Percentiles rank a stretch among this genome's conserved stretches.
Conservation (phyloP, 2,329 filamentous ascomycete genomes). For the Colletotrichum sp. region DNA sequence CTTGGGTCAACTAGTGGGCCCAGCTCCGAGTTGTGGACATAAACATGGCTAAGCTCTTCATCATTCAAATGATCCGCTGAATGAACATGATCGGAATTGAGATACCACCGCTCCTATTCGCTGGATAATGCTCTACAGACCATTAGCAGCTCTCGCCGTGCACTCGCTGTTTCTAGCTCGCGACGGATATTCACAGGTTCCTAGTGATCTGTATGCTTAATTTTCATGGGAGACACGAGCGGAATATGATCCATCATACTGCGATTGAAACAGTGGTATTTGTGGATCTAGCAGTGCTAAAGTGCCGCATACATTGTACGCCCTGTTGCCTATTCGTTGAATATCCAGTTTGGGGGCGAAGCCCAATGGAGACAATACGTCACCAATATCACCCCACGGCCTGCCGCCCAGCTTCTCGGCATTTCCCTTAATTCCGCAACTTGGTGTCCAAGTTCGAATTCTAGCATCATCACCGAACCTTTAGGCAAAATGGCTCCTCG, state of each 20-base stretch:
- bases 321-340: neutral
- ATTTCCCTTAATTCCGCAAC: neutral
- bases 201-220: neutral
- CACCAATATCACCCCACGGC: neutral
- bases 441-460: neutral
- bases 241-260: neutral
- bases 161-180: neutral
- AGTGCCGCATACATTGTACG: neutral
- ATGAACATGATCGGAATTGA: neutral
- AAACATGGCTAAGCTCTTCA: neutral
- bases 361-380: neutral
- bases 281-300: neutral
- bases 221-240: neutral
- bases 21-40: neutral
- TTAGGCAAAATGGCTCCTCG: neutral
- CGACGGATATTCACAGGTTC: neutral
- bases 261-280: neutral
- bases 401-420: neutral
- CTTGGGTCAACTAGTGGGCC: neutral
- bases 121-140: neutral
- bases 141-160: neutral
- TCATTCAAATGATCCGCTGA: neutral
- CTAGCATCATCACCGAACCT: neutral
- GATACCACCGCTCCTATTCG: neutral
- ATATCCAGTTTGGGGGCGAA: neutral